Percentiles rank a stretch among this genome's conserved stretches.
Evolutionary conservation across 73 alveolate genomes (phyloP).

Genomic region (Paramecium primaurelia): DNA sequence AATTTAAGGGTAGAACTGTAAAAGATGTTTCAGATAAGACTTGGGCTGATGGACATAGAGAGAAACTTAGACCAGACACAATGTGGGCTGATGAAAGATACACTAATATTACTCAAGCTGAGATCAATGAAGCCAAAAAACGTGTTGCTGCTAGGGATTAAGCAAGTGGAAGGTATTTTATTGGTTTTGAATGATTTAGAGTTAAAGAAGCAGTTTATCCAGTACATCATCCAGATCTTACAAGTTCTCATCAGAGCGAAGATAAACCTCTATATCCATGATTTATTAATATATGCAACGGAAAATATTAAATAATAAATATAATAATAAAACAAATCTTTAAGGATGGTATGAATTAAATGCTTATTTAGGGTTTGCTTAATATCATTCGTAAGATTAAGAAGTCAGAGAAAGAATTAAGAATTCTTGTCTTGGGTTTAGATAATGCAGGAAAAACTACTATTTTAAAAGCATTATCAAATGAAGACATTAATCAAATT

Average conservation of each 20-base stretch:
- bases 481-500: slow-evolving; percentile 91
- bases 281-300: not conserved
- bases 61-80: slow-evolving; percentile 58
- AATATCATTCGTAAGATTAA: slow-evolving; percentile 41
- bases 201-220: not conserved
- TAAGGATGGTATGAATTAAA: not conserved
- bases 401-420: slow-evolving; percentile 87
- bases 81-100: slow-evolving; percentile 66
- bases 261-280: slow-evolving; percentile 43
- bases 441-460: slow-evolving; percentile 99
- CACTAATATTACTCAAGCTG: slow-evolving; percentile 45
- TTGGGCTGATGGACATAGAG: slow-evolving; percentile 62
- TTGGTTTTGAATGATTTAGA: not conserved
- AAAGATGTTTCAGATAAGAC: slow-evolving; percentile 58
- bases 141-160: slow-evolving; percentile 53
- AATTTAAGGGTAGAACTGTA: slow-evolving; percentile 35
- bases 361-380: not conserved
- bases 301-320: not conserved
- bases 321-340: not conserved
- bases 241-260: not conserved
- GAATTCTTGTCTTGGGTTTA: slow-evolving; percentile 95
- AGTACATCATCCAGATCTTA: slow-evolving; percentile 26
- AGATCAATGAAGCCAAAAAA: slow-evolving; percentile 57
- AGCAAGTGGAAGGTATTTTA: not conserved
- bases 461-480: slow-evolving; percentile 93